Base-by-base conservation (phyloP, 1,139 yeast genomes). In the Diutina catenulata region DNA sequence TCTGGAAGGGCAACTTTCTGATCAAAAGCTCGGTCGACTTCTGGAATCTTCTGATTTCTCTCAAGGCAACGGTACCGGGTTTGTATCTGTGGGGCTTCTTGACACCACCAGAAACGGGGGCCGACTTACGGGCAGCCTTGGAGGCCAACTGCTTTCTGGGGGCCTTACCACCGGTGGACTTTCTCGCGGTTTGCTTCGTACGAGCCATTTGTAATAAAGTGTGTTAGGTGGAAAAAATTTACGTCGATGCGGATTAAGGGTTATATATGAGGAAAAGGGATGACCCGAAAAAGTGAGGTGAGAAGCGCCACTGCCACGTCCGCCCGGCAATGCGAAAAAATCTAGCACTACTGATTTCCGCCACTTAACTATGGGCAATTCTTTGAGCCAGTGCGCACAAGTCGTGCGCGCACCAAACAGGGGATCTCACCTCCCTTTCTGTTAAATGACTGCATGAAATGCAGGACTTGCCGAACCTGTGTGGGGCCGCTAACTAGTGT, bases 41-140 rank as follows among this genome's bases (percentile, higher is more conserved):
- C 29, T 45, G 48, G 46, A 45, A 45, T 43, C 48, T 44, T 44
- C 48, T 44, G 45, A 45, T 45, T 38, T 45, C 48, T 44, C 48
- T 44, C 46, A 45, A 44, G 38, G 48, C 48, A n/a, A 45, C 48
- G 44, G 48, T 45, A 45, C 48, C 48, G 37, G 48, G 48, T 47
- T 45, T 45, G 40, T 45, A 45, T 45, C 48, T 45, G 47, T 45
- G 48, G 33, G 48, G 48, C 48, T 45, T 45, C 48, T 45, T 45
- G 43, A 45, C 48, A 42, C 48, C 48, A 24, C 48, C 48, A 37
- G 48, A 44, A 27, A 47, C 43, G 39, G 48, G 48, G 32, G 48
- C 48, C 15, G 48, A 45, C 40, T 45, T 45, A 43, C 48, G 43
- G 37, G 48, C 48, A 21, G 48, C 48, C 48, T 45, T 45, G 38